A percentile compares a stretch with the other conserved stretches of the same genome.
These are phyloP conservation scores for Epichloe gansuensis DNA, from an alignment of 2,329 filamentous ascomycete genomes.

Conservation along the genomic window DNA sequence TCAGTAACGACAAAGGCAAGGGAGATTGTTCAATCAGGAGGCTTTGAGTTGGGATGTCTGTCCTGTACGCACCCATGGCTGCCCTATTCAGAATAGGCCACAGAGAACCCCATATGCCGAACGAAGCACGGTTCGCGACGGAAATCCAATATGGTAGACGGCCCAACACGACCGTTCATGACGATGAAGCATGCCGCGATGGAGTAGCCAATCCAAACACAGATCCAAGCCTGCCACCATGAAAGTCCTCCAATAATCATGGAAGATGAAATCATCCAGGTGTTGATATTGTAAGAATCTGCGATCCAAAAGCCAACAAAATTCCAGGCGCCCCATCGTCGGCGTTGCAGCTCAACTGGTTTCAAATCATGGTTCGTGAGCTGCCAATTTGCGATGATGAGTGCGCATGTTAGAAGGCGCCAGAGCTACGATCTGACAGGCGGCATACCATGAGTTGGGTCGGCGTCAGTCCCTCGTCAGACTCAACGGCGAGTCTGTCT, in stretches of 20 bases:
- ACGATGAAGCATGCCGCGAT: slow-evolving; percentile 67
- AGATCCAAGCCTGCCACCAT: slow-evolving; percentile 90
- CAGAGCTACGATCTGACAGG: not conserved
- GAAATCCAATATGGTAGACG: slow-evolving; percentile 80
- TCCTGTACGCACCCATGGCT: slow-evolving; percentile 47
- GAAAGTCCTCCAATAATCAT: slow-evolving; percentile 69
- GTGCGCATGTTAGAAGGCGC: not conserved
- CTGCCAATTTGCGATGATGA: slow-evolving; percentile 21
- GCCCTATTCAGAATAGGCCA: slow-evolving; percentile 86
- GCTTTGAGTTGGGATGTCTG: not conserved
- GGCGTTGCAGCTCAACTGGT: slow-evolving; percentile 63
- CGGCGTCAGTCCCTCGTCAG: slow-evolving; percentile 64
- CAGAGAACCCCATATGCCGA: slow-evolving; percentile 78
- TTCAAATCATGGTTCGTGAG: slow-evolving; percentile 77
- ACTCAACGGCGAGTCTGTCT: slow-evolving; percentile 57
- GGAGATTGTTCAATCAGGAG: not conserved
- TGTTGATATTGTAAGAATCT: slow-evolving; percentile 81
- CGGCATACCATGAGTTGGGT: slow-evolving; percentile 61
- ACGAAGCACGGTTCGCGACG: slow-evolving; percentile 63
- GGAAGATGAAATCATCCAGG: slow-evolving; percentile 84
- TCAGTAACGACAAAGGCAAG: no score
- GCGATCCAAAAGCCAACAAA: slow-evolving; percentile 83
- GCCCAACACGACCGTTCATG: slow-evolving; percentile 70
- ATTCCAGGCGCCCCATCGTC: slow-evolving; percentile 79
- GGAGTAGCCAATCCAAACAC: slow-evolving; percentile 75